These are phyloP conservation scores for Aspergillus niger DNA, from an alignment of 2,329 filamentous ascomycete genomes.

Conservation along the genomic window DNA sequence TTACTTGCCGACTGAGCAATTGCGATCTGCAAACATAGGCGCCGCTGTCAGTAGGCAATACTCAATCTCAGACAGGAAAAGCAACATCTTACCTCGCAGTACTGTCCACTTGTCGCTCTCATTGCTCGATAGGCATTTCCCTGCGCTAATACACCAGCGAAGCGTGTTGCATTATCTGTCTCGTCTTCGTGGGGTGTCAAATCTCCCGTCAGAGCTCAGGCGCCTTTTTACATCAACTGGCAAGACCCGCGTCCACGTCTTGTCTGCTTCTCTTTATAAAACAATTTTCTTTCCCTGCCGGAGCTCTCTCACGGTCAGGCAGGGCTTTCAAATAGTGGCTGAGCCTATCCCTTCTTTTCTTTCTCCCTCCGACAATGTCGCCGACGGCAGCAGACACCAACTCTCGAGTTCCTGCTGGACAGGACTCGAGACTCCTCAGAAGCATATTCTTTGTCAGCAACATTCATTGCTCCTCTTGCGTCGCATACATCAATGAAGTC, in stretches of 20 bases:
- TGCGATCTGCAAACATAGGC: not conserved
- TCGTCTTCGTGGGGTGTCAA: not conserved
- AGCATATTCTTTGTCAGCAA: conserved; percentile 50
- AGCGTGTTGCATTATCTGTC: not conserved
- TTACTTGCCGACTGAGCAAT: not conserved
- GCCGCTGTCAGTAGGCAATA: not conserved
- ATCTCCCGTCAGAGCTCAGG: not conserved
- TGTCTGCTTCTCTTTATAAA: no score
- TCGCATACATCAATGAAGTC: conserved; percentile 49
- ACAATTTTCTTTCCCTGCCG: no score
- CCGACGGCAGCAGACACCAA: conserved; percentile 7
- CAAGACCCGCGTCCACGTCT: not conserved
- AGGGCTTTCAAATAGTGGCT: not conserved
- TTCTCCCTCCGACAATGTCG: conserved; percentile 20
- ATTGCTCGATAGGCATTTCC: not conserved
- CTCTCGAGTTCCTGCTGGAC: conserved; percentile 13
- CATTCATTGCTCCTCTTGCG: conserved; percentile 52
- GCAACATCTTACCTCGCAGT: not conserved
- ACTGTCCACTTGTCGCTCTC: not conserved
- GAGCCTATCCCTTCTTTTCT: not conserved
- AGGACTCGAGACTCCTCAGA: conserved; percentile 17
- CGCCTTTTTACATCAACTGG: not conserved
- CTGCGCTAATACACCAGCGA: not conserved
- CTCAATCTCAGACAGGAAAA: conserved; percentile 1
- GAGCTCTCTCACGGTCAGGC: no score